phyloP scores from a whole-genome alignment of 441 rosid genomes.

The Codiaeum variegatum region DNA sequence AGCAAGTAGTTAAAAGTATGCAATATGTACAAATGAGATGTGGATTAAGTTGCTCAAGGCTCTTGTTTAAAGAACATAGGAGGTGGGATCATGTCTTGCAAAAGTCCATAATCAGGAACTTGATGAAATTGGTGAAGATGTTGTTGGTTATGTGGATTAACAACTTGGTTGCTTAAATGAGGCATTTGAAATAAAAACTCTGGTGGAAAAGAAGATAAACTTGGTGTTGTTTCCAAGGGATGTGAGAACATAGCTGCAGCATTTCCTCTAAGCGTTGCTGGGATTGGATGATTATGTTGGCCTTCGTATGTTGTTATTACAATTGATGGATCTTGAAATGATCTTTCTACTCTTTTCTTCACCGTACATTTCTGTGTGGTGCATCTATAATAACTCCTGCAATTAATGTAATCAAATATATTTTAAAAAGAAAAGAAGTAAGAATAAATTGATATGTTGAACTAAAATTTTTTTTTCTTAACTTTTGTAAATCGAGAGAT shows the following conservation, averaged over 20 bases:
- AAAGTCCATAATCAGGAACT: constrained; percentile 63
- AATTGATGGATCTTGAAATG: constrained; percentile 72
- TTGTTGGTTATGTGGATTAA: constrained; percentile 25
- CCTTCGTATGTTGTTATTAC: constrained; percentile 94
- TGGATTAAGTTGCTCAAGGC: constrained; percentile 32
- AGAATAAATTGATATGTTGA: no score
- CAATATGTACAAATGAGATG: constrained; percentile 21
- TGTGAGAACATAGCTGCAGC: constrained; percentile 49
- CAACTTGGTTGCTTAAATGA: constrained; percentile 27
- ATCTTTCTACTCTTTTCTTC: constrained; percentile 91
- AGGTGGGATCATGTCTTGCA: constrained; percentile 71
- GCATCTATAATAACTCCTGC: constrained; percentile 93
- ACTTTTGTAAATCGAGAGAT: not conserved
- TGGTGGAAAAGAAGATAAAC: constrained; percentile 25
- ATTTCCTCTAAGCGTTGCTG: constrained; percentile 66
- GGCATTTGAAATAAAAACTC: constrained; percentile 39
- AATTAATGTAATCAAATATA: not conserved
- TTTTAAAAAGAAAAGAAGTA: no score
- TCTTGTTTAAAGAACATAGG: constrained; percentile 59
- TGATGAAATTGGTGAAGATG: constrained; percentile 31
- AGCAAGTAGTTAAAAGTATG: not conserved
- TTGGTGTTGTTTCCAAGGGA: constrained; percentile 26
- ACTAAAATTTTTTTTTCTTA: no score
- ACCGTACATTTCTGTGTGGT: constrained; percentile 82
- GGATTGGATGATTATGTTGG: constrained; percentile 72